Conservation (phyloP, 2,329 filamentous ascomycete species). For the Trichoderma cornu-damae region DNA sequence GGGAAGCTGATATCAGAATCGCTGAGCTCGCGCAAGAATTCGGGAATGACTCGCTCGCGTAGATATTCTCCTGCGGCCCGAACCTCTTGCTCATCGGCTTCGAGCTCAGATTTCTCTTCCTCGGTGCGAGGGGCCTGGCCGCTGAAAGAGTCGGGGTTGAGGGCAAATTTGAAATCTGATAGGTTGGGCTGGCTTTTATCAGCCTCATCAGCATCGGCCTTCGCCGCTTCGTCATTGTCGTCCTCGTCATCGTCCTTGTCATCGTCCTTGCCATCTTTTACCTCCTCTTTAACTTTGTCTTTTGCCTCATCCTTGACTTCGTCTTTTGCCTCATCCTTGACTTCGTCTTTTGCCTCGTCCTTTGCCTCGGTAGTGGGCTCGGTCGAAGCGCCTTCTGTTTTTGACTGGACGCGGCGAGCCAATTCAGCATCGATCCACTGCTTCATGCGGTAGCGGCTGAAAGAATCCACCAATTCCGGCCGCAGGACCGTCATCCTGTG, state of each 20-base stretch:
- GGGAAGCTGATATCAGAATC: constrained; percentile 95
- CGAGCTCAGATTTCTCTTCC: constrained; percentile 79
- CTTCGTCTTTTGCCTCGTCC: constrained; percentile 35
- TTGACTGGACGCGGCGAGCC: constrained; percentile 49
- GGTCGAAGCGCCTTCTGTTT: constrained; percentile 31
- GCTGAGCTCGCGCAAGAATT: constrained; percentile 77
- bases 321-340: constrained; percentile 30
- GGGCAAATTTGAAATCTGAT: constrained; percentile 76
- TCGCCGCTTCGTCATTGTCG: constrained; percentile 35
- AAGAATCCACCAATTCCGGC: constrained; percentile 81
- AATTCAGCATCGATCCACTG: constrained; percentile 82
- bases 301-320: constrained; percentile 35
- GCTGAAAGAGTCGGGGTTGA: constrained; percentile 95
- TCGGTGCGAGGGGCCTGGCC: constrained; percentile 86
- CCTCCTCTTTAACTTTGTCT: constrained; percentile 26
- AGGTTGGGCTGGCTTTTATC: constrained; percentile 66
- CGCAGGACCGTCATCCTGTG: constrained; percentile 94
- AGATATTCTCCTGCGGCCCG: constrained; percentile 77
- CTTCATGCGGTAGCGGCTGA: constrained; percentile 78
- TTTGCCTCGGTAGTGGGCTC: constrained; percentile 26
- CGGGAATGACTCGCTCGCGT: constrained; percentile 71
- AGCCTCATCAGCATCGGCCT: constrained; percentile 27
- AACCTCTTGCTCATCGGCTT: constrained; percentile 81
- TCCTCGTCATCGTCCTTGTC: constrained; percentile 20
- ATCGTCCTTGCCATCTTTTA: constrained; percentile 24